Evolutionary conservation across 2,329 filamentous ascomycete genomes (phyloP).

Genomic region (Talaromyces sp.): DNA sequence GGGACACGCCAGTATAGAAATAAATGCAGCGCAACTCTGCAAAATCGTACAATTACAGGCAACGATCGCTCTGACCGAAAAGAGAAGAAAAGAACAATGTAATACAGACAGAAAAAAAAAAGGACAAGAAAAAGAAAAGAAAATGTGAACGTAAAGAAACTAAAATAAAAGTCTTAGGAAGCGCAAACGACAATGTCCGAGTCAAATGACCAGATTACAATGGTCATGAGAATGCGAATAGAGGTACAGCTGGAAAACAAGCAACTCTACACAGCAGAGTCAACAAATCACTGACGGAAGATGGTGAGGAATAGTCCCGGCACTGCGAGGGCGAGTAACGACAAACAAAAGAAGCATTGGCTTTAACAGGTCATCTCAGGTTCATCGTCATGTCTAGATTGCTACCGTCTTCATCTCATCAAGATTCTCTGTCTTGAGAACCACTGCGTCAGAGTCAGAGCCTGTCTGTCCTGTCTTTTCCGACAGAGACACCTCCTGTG

Average conservation of each 20-base stretch:
- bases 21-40: constrained; percentile 8
- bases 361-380: not conserved
- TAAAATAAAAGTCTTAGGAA: constrained; percentile 10
- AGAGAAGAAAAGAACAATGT: constrained; percentile 9
- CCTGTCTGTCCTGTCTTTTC: constrained; percentile 28
- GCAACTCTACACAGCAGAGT: constrained; percentile 2
- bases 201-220: not conserved
- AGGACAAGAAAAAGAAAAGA: constrained; percentile 2
- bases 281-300: not conserved
- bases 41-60: constrained; percentile 14
- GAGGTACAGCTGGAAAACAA: not conserved
- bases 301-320: not conserved
- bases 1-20: not conserved
- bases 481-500: constrained; percentile 24
- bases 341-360: not conserved
- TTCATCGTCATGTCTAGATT: constrained; percentile 26
- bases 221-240: not conserved
- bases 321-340: not conserved
- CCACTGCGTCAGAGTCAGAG: constrained; percentile 23
- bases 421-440: constrained; percentile 34
- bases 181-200: constrained; percentile 5
- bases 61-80: constrained; percentile 12
- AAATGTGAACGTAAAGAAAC: constrained; percentile 5
- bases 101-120: constrained; percentile 13
- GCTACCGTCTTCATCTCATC: constrained; percentile 46